Evolutionary conservation across 2,329 filamentous ascomycete species (phyloP).

Genomic region (Gremmenia infestans): DNA sequence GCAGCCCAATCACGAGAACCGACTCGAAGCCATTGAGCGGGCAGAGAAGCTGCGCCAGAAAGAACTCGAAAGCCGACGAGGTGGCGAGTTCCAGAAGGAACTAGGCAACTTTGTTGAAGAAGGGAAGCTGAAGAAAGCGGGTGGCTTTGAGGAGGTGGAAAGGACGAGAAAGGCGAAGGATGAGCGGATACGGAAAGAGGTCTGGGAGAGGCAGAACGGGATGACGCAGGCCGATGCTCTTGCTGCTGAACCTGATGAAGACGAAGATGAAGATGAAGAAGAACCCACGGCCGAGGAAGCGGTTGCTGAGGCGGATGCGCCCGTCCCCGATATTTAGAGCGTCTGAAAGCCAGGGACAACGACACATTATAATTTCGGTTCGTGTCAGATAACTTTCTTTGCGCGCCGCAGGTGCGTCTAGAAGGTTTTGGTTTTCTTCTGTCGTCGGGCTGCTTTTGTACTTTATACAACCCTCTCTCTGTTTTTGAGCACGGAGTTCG

Average conservation of each 20-base stretch:
- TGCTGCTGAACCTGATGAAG: slow-evolving; percentile 3
- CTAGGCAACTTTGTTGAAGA: slow-evolving; percentile 80
- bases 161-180: slow-evolving; percentile 79
- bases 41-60: slow-evolving; percentile 87
- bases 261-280: background rate
- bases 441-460: no score
- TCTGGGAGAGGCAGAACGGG: slow-evolving; percentile 63
- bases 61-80: slow-evolving; percentile 71
- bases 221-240: slow-evolving; percentile 28
- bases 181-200: slow-evolving; percentile 77
- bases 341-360: no score
- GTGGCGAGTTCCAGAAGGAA: slow-evolving; percentile 74
- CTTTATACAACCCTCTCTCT: no score
- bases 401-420: no score
- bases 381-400: no score
- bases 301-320: no score
- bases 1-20: slow-evolving; percentile 88
- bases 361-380: no score
- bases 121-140: slow-evolving; percentile 91
- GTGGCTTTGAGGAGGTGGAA: slow-evolving; percentile 91
- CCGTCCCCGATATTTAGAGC: no score
- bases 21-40: slow-evolving; percentile 93
- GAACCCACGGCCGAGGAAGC: background rate
- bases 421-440: no score
- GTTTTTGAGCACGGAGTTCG: no score